Percentiles rank a stretch among this genome's conserved stretches.
Conservation (phyloP, 192 early-diverging fungal genomes). For the Tieghemiomyces parasiticus region DNA sequence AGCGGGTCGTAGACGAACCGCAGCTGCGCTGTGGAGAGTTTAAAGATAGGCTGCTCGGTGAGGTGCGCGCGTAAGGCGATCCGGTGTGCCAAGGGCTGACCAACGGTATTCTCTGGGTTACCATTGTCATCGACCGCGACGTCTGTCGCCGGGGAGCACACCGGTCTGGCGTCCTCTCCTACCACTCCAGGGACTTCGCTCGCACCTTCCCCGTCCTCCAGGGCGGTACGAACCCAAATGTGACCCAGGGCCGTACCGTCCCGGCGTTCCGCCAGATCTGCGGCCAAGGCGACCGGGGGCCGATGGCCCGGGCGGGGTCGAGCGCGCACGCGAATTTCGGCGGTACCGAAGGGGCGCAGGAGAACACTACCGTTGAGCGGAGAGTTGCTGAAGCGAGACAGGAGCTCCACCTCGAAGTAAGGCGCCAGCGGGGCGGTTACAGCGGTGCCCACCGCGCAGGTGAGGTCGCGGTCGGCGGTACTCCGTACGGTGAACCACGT, state of each 20-base stretch:
- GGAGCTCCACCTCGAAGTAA: not conserved
- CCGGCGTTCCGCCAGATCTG: too few species aligned
- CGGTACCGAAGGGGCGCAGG: not conserved
- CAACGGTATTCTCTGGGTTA: not conserved
- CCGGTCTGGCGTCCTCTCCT: too few species aligned
- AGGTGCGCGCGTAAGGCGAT: not conserved
- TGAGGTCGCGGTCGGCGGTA: not conserved
- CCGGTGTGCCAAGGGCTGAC: not conserved
- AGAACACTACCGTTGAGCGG: not conserved
- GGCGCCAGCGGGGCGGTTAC: not conserved
- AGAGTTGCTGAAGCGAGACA: not conserved
- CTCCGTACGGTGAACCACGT: not conserved
- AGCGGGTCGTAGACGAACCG: not conserved
- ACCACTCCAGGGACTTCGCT: too few species aligned
- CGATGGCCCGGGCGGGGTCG: not conserved
- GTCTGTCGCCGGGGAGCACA: too few species aligned
- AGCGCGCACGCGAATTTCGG: not conserved
- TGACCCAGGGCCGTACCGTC: not conserved
- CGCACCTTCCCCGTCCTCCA: too few species aligned
- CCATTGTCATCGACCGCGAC: not conserved
- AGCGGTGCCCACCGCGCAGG: not conserved
- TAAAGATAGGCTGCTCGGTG: not conserved
- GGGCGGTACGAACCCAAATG: not conserved
- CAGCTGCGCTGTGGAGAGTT: not conserved
- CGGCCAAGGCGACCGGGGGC: too few species aligned